A percentile compares a stretch with the other conserved stretches of the same genome.
Conservation (phyloP, 495 filamentous ascomycete genomes). For the Massariosphaeria phaeospora region DNA sequence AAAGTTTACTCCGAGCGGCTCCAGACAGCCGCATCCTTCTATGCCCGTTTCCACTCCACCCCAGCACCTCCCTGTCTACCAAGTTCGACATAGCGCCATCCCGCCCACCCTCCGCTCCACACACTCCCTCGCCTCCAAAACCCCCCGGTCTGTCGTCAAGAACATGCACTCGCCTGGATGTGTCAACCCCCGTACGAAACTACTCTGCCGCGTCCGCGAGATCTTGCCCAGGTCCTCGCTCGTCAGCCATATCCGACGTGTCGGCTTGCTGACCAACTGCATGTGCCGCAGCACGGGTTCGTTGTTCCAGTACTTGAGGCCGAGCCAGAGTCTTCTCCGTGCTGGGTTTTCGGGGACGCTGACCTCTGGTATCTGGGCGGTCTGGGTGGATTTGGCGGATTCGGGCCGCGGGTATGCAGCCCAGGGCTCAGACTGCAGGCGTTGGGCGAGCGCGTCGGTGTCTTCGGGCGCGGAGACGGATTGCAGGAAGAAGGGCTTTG, state of each 20-base stretch:
- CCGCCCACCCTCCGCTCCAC: conserved; percentile 81
- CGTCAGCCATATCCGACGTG: conserved; percentile 61
- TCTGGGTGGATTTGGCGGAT: neutral
- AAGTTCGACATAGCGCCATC: conserved; percentile 70
- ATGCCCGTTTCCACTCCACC: neutral
- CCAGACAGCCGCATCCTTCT: neutral
- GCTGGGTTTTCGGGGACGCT: conserved; percentile 59
- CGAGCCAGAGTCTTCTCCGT: conserved; percentile 77
- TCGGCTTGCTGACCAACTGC: conserved; percentile 69
- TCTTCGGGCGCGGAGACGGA: neutral
- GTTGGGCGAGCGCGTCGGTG: conserved; percentile 5
- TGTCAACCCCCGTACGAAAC: conserved; percentile 65
- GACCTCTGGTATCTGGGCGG: conserved; percentile 28
- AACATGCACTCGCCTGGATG: conserved; percentile 80
- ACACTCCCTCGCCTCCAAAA: conserved; percentile 83
- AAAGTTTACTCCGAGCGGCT: too few species aligned
- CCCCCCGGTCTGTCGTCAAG: conserved; percentile 69
- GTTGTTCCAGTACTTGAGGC: conserved; percentile 89
- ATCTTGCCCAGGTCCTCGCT: conserved; percentile 56
- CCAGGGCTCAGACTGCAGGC: conserved; percentile 21
- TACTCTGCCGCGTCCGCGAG: conserved; percentile 58
- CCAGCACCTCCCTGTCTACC: conserved; percentile 5
- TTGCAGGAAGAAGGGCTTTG: conserved; percentile 24
- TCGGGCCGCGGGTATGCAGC: conserved; percentile 8
- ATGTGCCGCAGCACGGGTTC: conserved; percentile 74